Evolutionary conservation across 306 rosid species (phyloP), one percentile per base, ranked within the genome.

Genomic region (Cucumis hystrix): DNA sequence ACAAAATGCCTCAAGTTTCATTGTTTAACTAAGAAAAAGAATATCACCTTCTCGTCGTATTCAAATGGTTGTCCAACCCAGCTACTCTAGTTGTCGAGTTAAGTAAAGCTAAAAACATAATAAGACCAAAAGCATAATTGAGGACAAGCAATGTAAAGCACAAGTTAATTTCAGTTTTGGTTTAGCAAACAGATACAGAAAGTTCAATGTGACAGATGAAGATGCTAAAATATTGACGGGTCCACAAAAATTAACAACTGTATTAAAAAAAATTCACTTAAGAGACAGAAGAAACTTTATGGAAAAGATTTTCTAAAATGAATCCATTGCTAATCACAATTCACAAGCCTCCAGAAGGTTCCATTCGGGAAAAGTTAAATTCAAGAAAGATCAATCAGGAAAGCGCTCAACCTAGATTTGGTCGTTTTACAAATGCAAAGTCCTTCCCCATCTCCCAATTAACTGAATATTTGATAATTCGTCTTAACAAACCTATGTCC

Each of bases 21-120:
- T 77, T 33, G 30, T 7, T 21, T 41, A 49, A 77, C 62, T 39
- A 13, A 60, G 3, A 59, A 35, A 52, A 78, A 57, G 40, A 80
- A 67, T 79, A 83, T 87, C 88, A 95, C 99, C 97, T 79, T 79
- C 67, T 78, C 86, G 6, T 89, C 93, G 80, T 89, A 88, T 85
- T 88, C 93, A 77, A 92, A 92, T 55, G 73, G 55, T 41, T 88
- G 82, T 76, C 97, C 98, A 62, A 61, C 80, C 98, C 95, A 90
- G 87, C 88, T 82, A 78, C 86, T 95, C 98, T 95, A 76, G 54
- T 85, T 61, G 77, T 74, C 57, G 20, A 60, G 80, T 95, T 55
- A 94, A 86, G 90, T 75, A 74, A 78, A 56, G 79, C 68, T 81
- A 79, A 78, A 30, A 56, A 54, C 43, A 67, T 28, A 30, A 25